These are phyloP conservation scores for Cairneyella variabilis DNA, from an alignment of 495 filamentous ascomycete genomes.

Conservation along the genomic window DNA sequence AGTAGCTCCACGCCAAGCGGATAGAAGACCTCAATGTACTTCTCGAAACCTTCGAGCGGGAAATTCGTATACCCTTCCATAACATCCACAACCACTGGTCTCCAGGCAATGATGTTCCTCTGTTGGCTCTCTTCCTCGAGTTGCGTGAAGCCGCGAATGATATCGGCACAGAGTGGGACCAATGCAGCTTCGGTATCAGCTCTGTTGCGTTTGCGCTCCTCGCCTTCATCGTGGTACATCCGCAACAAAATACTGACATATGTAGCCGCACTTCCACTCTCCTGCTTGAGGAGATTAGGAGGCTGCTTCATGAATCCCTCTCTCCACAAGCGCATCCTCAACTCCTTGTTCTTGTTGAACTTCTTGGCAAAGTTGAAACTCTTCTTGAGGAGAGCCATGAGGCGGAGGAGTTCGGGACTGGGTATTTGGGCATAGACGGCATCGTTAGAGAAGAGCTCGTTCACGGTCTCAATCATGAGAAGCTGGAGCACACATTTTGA, in stretches of 20 bases:
- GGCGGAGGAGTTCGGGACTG: conserved; percentile 75
- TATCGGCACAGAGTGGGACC: conserved; percentile 90
- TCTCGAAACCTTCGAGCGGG: conserved; percentile 74
- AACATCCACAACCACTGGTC: conserved; percentile 97
- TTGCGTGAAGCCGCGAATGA: conserved; percentile 74
- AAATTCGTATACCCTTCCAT: conserved; percentile 91
- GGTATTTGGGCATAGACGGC: conserved; percentile 92
- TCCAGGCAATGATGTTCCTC: conserved; percentile 92
- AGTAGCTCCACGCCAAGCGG: conserved; percentile 82
- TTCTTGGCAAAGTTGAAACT: conserved; percentile 92
- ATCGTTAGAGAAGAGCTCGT: conserved; percentile 97
- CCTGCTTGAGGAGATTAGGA: conserved; percentile 97
- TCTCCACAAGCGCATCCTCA: conserved; percentile 89
- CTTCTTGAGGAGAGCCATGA: conserved; percentile 93
- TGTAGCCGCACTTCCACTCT: conserved; percentile 85
- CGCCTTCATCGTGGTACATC: conserved; percentile 89
- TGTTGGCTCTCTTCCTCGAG: conserved; percentile 95
- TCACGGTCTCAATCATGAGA: conserved; percentile 98
- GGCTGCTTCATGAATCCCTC: conserved; percentile 99
- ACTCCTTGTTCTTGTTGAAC: conserved; percentile 96
- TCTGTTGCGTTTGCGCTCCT: conserved; percentile 74
- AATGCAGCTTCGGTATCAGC: conserved; percentile 83
- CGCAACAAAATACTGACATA: conserved; percentile 92
- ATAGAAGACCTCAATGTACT: conserved; percentile 78
- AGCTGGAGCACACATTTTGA: conserved; percentile 97